Conservation (phyloP, 495 filamentous ascomycete genomes). For the Penicillium paradoxum region DNA sequence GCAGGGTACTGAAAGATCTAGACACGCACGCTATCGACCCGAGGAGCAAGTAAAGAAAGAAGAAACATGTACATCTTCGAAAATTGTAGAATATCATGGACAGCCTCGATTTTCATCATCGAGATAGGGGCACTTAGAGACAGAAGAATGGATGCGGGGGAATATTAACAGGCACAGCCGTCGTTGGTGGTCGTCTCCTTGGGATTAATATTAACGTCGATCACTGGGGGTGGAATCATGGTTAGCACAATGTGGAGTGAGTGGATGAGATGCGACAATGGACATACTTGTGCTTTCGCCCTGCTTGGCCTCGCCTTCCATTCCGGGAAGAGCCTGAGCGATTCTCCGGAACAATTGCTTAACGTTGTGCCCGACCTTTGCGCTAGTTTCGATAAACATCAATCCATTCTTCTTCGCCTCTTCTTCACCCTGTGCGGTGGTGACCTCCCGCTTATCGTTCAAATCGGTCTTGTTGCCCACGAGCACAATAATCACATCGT, state of each 20-base stretch:
- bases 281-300: conserved; percentile 59
- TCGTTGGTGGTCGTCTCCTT: conserved; percentile 67
- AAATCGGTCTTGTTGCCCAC: conserved; percentile 99
- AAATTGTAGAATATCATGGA: conserved; percentile 39
- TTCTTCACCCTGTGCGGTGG: conserved; percentile 88
- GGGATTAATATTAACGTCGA: conserved; percentile 87
- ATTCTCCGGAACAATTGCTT: conserved; percentile 95
- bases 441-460: conserved; percentile 95
- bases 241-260: conserved; percentile 14
- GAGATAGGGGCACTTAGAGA: conserved; percentile 16
- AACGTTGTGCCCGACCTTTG: conserved; percentile 96
- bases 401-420: conserved; percentile 96
- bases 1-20: conserved; percentile 22
- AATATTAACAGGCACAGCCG: conserved; percentile 69
- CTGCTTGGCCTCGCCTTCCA: conserved; percentile 77
- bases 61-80: conserved; percentile 42
- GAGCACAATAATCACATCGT: conserved; percentile 97
- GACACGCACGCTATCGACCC: conserved; percentile 29
- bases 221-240: conserved; percentile 53
- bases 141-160: conserved; percentile 1
- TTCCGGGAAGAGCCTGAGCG: conserved; percentile 93
- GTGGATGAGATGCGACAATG: conserved; percentile 13
- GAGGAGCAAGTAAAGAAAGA: conserved; percentile 18
- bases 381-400: conserved; percentile 98
- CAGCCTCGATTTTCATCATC: conserved; percentile 34